Evolutionary conservation across 129 eudicot species (phyloP).

Genomic region (Deinandra increscens): DNA sequence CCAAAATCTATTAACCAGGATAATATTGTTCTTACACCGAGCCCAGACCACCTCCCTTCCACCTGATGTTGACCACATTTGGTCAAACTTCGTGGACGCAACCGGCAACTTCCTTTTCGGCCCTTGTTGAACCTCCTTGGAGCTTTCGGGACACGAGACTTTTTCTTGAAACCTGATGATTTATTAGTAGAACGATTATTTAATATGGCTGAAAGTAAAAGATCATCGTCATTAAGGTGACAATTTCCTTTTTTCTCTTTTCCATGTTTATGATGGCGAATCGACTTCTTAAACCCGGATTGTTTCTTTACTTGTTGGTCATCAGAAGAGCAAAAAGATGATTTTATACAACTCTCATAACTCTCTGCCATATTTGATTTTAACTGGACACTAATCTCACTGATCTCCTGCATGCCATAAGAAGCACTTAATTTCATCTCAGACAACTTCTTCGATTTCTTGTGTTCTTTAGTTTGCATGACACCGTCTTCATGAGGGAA

Average conservation of each 20-base stretch:
- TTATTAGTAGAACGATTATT: conserved; percentile 45
- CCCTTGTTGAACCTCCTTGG: conserved; percentile 64
- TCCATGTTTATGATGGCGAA: conserved; percentile 21
- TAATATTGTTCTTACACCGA: conserved; percentile 61
- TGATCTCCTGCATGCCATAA: conserved; percentile 20
- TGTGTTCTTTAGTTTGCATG: conserved; percentile 27
- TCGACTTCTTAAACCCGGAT: conserved; percentile 23
- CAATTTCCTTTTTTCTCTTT: conserved; percentile 48
- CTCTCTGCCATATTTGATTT: conserved; percentile 24
- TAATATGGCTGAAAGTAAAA: conserved; percentile 77
- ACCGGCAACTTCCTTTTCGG: conserved; percentile 77
- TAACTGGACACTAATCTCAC: conserved; percentile 21
- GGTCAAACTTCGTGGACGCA: conserved; percentile 65
- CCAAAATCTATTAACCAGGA: conserved; percentile 79
- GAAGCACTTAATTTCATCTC: conserved; percentile 26
- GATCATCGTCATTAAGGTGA: conserved; percentile 68
- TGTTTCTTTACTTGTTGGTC: conserved; percentile 25
- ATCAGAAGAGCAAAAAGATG: conserved; percentile 27
- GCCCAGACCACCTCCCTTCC: conserved; percentile 62
- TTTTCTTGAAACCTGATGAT: conserved; percentile 27
- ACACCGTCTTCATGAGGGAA: conserved; percentile 31
- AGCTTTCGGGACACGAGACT: conserved; percentile 42
- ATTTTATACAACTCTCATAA: conserved; percentile 22
- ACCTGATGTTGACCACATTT: conserved; percentile 49
- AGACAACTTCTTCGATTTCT: conserved; percentile 35